A percentile compares a stretch with the other conserved stretches of the same genome.
phyloP scores from a whole-genome alignment of 2,329 filamentous ascomycete species.

The Domatiomyces globalis region DNA sequence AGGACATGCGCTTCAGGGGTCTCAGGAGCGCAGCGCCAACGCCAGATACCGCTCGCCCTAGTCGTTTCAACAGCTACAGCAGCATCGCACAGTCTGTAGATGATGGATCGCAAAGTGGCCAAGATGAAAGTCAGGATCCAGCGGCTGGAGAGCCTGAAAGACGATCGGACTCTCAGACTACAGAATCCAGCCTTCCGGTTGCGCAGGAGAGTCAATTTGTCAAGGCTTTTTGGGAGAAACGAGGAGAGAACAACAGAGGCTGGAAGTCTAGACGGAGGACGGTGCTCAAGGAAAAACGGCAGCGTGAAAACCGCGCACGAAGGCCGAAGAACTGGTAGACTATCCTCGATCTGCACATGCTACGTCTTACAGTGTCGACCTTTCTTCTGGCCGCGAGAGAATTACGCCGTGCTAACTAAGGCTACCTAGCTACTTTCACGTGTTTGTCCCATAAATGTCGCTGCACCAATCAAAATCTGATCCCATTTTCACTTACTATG shows the following conservation, averaged over 20 bases:
- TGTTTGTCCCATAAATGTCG: not conserved
- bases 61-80: constrained; percentile 19
- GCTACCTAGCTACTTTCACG: not conserved
- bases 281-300: constrained; percentile 45
- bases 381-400: not conserved
- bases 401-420: too few species aligned
- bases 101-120: constrained; percentile 18
- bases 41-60: constrained; percentile 75
- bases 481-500: too few species aligned
- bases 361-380: not conserved
- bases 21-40: constrained; percentile 85
- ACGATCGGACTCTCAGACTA: not conserved
- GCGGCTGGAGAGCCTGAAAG: constrained; percentile 5
- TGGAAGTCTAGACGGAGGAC: constrained; percentile 44
- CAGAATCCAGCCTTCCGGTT: constrained; percentile 8
- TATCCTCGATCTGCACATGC: not conserved
- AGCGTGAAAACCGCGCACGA: constrained; percentile 41
- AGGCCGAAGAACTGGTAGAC: constrained; percentile 14
- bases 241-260: constrained; percentile 36
- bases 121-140: constrained; percentile 4
- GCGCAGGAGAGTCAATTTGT: constrained; percentile 41
- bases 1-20: constrained; percentile 53
- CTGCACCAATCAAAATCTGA: not conserved
- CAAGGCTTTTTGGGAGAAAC: constrained; percentile 47
- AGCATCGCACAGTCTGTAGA: constrained; percentile 10